Evolutionary conservation across 495 filamentous ascomycete genomes (phyloP).

Genomic region (Cercophora sp.): DNA sequence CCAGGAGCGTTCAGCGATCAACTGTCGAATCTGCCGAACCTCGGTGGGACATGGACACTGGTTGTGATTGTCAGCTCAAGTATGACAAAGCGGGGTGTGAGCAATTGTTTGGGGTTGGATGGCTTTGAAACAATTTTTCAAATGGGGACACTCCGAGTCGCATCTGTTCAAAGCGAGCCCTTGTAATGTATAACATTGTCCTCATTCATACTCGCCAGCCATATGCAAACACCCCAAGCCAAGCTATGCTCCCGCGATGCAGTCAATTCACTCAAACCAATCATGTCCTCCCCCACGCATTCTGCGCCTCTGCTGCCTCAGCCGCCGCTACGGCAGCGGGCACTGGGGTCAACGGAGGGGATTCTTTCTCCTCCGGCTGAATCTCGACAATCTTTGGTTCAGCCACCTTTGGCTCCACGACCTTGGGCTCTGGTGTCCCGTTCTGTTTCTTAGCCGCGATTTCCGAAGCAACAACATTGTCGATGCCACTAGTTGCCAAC

Average conservation of each 20-base stretch:
- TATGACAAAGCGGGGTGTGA: too few relatives aligned
- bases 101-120: too few relatives aligned
- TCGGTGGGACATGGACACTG: too few relatives aligned
- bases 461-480: neutral
- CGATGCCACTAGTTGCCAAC: neutral
- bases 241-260: neutral
- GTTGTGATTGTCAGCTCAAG: too few relatives aligned
- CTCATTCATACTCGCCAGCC: too few relatives aligned
- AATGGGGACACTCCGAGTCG: too few relatives aligned
- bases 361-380: neutral
- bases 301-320: constrained; percentile 10
- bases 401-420: neutral
- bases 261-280: neutral
- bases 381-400: neutral
- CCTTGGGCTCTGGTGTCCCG: neutral
- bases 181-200: too few relatives aligned
- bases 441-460: neutral
- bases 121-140: too few relatives aligned
- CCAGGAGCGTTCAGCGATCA: too few relatives aligned
- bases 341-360: constrained; percentile 7
- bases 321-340: constrained; percentile 10
- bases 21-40: too few relatives aligned
- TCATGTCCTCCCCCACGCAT: constrained; percentile 7
- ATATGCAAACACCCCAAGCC: too few relatives aligned
- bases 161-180: too few relatives aligned